phyloP scores from a whole-genome alignment of 2,329 filamentous ascomycete genomes.

The Tolypocladium nubicola region DNA sequence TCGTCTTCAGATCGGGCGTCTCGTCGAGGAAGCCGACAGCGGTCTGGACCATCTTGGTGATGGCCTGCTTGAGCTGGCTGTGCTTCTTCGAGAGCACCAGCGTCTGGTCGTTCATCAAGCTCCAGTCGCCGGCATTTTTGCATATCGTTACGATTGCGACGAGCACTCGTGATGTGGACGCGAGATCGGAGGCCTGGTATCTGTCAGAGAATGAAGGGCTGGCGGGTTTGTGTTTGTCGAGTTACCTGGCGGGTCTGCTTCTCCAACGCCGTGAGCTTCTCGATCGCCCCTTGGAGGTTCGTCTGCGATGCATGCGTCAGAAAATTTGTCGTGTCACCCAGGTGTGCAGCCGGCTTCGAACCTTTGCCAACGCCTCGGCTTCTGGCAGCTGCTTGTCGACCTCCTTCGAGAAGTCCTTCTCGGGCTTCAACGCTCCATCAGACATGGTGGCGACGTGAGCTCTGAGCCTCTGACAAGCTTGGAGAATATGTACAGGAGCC shows the following conservation, averaged over 20 bases:
- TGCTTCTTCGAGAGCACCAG: slow-evolving; percentile 97
- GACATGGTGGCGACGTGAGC: slow-evolving; percentile 48
- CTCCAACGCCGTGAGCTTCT: slow-evolving; percentile 85
- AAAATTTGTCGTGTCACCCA: neutral
- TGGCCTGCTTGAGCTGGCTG: slow-evolving; percentile 97
- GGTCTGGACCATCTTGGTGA: slow-evolving; percentile 96
- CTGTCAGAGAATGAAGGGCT: slow-evolving; percentile 8
- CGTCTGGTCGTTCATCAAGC: slow-evolving; percentile 91
- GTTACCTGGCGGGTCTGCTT: slow-evolving; percentile 92
- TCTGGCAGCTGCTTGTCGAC: slow-evolving; percentile 86
- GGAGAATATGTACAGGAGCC: neutral
- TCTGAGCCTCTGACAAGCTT: neutral
- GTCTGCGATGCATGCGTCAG: slow-evolving; percentile 32
- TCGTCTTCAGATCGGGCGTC: slow-evolving; percentile 75
- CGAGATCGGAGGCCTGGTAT: slow-evolving; percentile 80
- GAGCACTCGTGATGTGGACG: slow-evolving; percentile 83
- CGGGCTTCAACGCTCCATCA: slow-evolving; percentile 75
- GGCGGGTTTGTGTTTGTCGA: slow-evolving; percentile 5
- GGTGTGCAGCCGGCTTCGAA: slow-evolving; percentile 32
- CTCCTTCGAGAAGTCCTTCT: slow-evolving; percentile 98
- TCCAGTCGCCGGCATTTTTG: slow-evolving; percentile 89
- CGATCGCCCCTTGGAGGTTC: slow-evolving; percentile 78
- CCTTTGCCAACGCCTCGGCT: slow-evolving; percentile 81
- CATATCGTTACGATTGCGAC: slow-evolving; percentile 86
- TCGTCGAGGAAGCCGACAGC: slow-evolving; percentile 88